These are phyloP conservation scores for Penicillium goetzii DNA, from an alignment of 495 filamentous ascomycete genomes.

Conservation along the genomic window DNA sequence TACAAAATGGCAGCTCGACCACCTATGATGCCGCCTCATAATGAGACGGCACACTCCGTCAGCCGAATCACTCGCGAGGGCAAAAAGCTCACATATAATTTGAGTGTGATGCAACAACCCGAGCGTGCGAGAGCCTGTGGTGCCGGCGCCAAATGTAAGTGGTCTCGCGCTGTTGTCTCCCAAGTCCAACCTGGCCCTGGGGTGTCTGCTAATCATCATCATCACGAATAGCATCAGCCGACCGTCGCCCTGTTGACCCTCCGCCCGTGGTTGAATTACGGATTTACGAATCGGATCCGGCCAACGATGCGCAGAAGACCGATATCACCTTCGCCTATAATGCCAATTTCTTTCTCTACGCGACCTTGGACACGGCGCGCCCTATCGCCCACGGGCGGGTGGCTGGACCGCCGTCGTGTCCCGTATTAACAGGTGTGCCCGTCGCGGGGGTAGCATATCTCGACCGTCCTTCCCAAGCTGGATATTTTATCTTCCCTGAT, in stretches of 20 bases:
- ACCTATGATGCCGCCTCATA: constrained; percentile 43
- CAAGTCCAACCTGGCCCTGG: neutral
- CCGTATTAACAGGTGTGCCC: constrained; percentile 91
- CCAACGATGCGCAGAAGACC: constrained; percentile 53
- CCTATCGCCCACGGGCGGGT: constrained; percentile 82
- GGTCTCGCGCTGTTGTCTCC: neutral
- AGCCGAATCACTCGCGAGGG: constrained; percentile 78
- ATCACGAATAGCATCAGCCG: constrained; percentile 72
- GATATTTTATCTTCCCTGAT: constrained; percentile 98
- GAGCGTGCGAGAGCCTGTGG: constrained; percentile 96
- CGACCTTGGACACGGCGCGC: constrained; percentile 86
- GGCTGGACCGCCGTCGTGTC: constrained; percentile 66
- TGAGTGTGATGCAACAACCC: constrained; percentile 92
- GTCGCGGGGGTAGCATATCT: constrained; percentile 97
- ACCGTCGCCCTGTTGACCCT: constrained; percentile 94
- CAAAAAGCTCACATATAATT: constrained; percentile 75
- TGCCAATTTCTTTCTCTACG: constrained; percentile 97
- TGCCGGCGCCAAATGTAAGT: constrained; percentile 89
- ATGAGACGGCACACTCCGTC: constrained; percentile 62
- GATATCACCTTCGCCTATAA: constrained; percentile 93
- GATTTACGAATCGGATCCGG: constrained; percentile 77
- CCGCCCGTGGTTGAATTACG: constrained; percentile 94
- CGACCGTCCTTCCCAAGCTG: constrained; percentile 86
- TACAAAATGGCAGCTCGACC: constrained; percentile 42
- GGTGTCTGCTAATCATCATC: neutral